Evolutionary conservation across 2,329 filamentous ascomycete genomes (phyloP).

Genomic region (Penicillium janthinellum): DNA sequence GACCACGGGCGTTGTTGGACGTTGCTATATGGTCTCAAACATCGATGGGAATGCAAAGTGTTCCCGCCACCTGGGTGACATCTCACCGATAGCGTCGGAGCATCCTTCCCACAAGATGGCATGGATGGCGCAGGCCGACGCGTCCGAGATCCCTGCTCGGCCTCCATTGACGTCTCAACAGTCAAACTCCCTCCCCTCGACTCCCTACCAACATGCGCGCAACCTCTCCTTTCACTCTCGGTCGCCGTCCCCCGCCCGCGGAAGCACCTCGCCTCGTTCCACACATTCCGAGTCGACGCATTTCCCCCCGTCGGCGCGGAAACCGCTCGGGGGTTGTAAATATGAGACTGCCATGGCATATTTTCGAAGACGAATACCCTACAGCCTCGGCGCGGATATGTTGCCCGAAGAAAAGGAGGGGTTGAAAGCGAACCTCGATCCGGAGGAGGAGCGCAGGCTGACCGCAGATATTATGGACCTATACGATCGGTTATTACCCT

Average conservation of each 20-base stretch:
- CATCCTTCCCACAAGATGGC: slow-evolving; percentile 43
- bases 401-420: slow-evolving; percentile 70
- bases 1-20: slow-evolving; percentile 15
- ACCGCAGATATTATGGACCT: slow-evolving; percentile 81
- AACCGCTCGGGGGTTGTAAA: slow-evolving; percentile 71
- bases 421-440: slow-evolving; percentile 69
- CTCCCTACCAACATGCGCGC: slow-evolving; percentile 83
- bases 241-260: slow-evolving; percentile 75
- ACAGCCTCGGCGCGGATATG: slow-evolving; percentile 80
- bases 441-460: slow-evolving; percentile 73
- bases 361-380: slow-evolving; percentile 84
- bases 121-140: slow-evolving; percentile 41
- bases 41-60: slow-evolving; percentile 47
- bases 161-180: slow-evolving; percentile 62
- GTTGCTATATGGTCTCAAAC: slow-evolving; percentile 45
- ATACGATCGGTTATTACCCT: slow-evolving; percentile 83
- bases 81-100: slow-evolving; percentile 46
- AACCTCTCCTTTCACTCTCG: slow-evolving; percentile 79
- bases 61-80: slow-evolving; percentile 43
- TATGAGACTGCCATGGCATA: slow-evolving; percentile 86
- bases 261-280: slow-evolving; percentile 84
- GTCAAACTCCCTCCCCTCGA: slow-evolving; percentile 90
- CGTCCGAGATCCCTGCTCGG: slow-evolving; percentile 45
- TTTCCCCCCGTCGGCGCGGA: slow-evolving; percentile 67
- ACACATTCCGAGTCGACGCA: slow-evolving; percentile 87